Evolutionary conservation across 2,329 filamentous ascomycete species (phyloP), one percentile per base, ranked within the genome.

Genomic region (Botrytis porri): DNA sequence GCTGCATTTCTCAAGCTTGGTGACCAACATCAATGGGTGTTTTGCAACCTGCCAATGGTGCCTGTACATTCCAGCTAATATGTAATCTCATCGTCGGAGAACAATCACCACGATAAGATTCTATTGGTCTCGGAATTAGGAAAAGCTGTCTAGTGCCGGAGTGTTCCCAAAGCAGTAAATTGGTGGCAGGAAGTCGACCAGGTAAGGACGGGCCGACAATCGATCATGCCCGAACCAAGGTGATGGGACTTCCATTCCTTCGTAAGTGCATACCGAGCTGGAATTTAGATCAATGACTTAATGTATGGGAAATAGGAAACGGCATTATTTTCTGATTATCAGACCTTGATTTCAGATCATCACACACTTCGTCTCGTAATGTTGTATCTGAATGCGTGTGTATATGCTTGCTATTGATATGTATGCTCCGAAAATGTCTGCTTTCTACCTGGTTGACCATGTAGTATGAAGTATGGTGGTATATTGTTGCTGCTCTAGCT

Each of bases 141-240:
- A 48, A 65, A 29, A 39, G 43, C 29, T 54, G 12, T 51, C 20
- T 32, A 51, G 25, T 51, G 37, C 18, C 57, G 69, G 54, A 18
- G 29, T 54, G 25, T 62, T n/a, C 69, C 39, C 12, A 25, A 71
- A 51, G 43, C 35, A 51, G 59, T 41, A 65, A 70, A 71, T 64
- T 48, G 43, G 59, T 71, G 69, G 69, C 69, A 65, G 69, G 69
- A 48, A 63, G 25, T 64, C 35, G n/a, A 41, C 43, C 5, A 43
- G 65, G 65, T 67, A 14, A 39, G 57, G 41, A 65, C 69, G 43
- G 69, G 25, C 43, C 69, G 43, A 71, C 59, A 64, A 64, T 71
- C 69, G 69, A 64, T 41, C 59, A 64, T 71, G 59, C 69, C 69
- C 59, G 69, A 71, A 71, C 69, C 69, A 71, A 41, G 35, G 57